Conservation (phyloP, 768 basidiomycete genomes). For the Russula virescens region DNA sequence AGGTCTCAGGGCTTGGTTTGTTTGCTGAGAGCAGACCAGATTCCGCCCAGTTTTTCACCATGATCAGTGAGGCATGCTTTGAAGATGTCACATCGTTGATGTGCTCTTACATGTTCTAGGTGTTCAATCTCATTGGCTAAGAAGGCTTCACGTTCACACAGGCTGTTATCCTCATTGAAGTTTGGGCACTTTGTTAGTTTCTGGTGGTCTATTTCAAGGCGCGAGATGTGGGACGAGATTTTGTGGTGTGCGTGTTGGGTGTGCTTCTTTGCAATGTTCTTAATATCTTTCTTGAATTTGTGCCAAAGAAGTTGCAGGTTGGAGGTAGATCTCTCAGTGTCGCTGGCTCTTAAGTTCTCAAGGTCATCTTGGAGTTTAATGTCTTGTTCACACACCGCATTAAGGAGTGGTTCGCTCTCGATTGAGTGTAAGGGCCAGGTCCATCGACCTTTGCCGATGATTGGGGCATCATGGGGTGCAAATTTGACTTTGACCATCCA, state of each 20-base stretch:
- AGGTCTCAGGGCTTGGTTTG: background rate
- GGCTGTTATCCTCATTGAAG: background rate
- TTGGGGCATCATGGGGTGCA: background rate
- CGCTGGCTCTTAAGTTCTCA: background rate
- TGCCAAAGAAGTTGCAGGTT: background rate
- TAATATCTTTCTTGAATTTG: background rate
- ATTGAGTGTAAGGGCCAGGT: background rate
- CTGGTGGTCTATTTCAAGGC: background rate
- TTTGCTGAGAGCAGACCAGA: background rate
- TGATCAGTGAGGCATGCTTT: background rate
- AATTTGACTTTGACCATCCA: background rate
- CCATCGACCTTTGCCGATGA: constrained; percentile 4
- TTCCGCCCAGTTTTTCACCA: background rate
- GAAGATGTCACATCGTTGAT: background rate
- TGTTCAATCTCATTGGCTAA: background rate
- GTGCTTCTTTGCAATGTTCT: background rate
- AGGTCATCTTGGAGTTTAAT: background rate
- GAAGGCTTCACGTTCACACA: background rate
- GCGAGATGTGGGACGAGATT: background rate
- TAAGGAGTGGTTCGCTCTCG: background rate
- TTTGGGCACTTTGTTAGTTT: background rate
- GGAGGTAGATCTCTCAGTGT: background rate
- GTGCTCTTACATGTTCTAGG: background rate
- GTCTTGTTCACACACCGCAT: background rate
- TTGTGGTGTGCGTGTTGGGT: background rate